A percentile compares a stretch with the other conserved stretches of the same genome.
These are phyloP conservation scores for Rhodocollybia butyracea DNA, from an alignment of 768 basidiomycete genomes.

Conservation along the genomic window DNA sequence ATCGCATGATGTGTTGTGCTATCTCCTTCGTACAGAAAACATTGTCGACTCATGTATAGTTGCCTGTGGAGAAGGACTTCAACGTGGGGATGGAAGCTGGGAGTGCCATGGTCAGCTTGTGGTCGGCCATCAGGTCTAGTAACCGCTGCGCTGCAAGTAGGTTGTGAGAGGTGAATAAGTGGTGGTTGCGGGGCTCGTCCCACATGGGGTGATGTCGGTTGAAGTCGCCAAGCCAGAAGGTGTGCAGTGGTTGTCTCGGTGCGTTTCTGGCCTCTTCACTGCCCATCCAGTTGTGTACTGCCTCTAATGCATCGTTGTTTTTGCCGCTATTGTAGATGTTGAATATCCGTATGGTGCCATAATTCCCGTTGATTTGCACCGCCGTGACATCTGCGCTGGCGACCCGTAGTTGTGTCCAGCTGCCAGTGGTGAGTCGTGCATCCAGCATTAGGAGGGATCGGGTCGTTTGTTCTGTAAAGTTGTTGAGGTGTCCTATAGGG, in stretches of 20 bases:
- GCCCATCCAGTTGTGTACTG: neutral
- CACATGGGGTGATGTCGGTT: conserved; percentile 39
- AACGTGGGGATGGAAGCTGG: conserved; percentile 28
- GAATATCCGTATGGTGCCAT: conserved; percentile 11
- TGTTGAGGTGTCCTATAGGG: neutral
- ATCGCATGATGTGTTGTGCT: conserved; percentile 9
- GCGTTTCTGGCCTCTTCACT: neutral
- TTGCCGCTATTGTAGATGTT: conserved; percentile 24
- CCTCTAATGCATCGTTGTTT: conserved; percentile 1
- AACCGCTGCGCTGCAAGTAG: conserved; percentile 21
- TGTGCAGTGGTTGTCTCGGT: neutral
- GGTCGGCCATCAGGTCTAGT: neutral
- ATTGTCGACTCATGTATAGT: conserved; percentile 39
- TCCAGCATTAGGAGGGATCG: neutral
- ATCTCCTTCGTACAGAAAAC: conserved; percentile 29
- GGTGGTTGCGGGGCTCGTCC: conserved; percentile 27
- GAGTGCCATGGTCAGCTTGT: neutral
- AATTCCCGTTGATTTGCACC: neutral
- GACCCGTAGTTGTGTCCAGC: neutral
- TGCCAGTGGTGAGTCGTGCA: neutral
- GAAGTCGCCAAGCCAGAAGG: conserved; percentile 36
- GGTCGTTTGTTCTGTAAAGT: neutral
- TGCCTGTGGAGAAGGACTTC: conserved; percentile 20
- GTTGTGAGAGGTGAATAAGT: conserved; percentile 30
- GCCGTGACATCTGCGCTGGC: neutral